Evolutionary conservation across 2,329 filamentous ascomycete genomes (phyloP).

Genomic region (Aspergillus niger): DNA sequence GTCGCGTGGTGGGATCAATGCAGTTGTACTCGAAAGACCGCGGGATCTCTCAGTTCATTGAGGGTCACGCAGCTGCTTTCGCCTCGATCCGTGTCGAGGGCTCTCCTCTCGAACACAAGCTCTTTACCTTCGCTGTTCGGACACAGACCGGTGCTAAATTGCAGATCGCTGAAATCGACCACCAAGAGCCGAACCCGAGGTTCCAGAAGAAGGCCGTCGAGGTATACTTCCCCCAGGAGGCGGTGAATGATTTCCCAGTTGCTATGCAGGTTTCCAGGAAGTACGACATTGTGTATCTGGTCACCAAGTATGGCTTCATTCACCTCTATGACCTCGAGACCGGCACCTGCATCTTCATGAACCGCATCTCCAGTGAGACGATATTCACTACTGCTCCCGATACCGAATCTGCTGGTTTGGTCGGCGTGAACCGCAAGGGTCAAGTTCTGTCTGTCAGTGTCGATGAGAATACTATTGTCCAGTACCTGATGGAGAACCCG

Average conservation of each 20-base stretch:
- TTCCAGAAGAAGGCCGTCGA: conserved; percentile 97
- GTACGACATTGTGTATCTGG: conserved; percentile 94
- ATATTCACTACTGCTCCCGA: conserved; percentile 94
- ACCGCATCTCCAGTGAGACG: conserved; percentile 97
- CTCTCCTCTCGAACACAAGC: conserved; percentile 84
- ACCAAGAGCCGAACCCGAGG: conserved; percentile 80
- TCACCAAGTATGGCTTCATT: conserved; percentile 99
- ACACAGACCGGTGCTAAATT: conserved; percentile 88
- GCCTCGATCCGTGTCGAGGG: conserved; percentile 87
- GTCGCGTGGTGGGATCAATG: conserved; percentile 92
- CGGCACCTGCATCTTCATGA: conserved; percentile 97
- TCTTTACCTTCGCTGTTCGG: conserved; percentile 95
- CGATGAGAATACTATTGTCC: conserved; percentile 87
- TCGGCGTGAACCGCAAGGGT: conserved; percentile 96
- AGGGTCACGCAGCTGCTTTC: conserved; percentile 94
- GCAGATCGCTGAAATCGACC: conserved; percentile 96
- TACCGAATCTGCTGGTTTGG: conserved; percentile 78
- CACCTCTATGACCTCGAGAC: conserved; percentile 98
- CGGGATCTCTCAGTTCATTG: conserved; percentile 95
- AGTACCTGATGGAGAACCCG: conserved; percentile 94
- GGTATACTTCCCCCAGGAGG: conserved; percentile 95
- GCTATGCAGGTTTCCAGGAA: conserved; percentile 96
- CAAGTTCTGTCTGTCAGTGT: conserved; percentile 94
- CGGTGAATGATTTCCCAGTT: conserved; percentile 95
- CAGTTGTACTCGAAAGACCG: conserved; percentile 96